Evolutionary conservation across 2,329 filamentous ascomycete species (phyloP).

Genomic region (Scytalidium sp.): DNA sequence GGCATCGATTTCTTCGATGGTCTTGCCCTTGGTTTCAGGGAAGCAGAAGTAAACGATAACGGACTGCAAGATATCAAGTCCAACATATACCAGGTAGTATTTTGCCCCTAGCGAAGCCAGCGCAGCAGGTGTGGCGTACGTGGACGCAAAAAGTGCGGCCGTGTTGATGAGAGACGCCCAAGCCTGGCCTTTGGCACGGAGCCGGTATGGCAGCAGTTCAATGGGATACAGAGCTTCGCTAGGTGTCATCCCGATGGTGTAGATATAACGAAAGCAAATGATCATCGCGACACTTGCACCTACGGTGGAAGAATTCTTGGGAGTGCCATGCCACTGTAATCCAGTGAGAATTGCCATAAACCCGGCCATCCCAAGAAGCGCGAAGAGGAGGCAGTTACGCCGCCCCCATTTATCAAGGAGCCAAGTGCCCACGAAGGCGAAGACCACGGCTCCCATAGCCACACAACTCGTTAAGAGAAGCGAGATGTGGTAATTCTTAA

Average conservation of each 20-base stretch:
- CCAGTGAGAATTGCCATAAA: background rate
- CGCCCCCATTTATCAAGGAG: background rate
- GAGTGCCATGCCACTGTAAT: background rate
- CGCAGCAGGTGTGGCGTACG: constrained; percentile 35
- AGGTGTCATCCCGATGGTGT: background rate
- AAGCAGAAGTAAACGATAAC: constrained; percentile 21
- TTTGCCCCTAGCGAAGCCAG: constrained; percentile 33
- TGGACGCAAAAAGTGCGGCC: constrained; percentile 20
- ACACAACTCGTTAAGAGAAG: background rate
- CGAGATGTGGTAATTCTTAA: background rate
- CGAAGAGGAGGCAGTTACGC: constrained; percentile 22
- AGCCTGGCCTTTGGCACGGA: constrained; percentile 33
- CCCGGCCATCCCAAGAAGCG: constrained; percentile 17
- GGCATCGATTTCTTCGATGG: constrained; percentile 34
- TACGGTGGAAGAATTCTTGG: background rate
- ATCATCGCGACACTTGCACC: background rate
- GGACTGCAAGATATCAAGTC: constrained; percentile 4
- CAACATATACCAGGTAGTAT: constrained; percentile 36
- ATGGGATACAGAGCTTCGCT: constrained; percentile 33
- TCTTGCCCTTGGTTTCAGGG: constrained; percentile 34
- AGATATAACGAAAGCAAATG: background rate
- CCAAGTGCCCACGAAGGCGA: background rate
- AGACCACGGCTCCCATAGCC: background rate
- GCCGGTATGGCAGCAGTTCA: constrained; percentile 35
- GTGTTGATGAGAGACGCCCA: constrained; percentile 22